Percentiles rank a stretch among this genome's conserved stretches.
These are phyloP conservation scores for Hypoxylon cercidicola DNA, from an alignment of 495 filamentous ascomycete genomes.

Conservation along the genomic window DNA sequence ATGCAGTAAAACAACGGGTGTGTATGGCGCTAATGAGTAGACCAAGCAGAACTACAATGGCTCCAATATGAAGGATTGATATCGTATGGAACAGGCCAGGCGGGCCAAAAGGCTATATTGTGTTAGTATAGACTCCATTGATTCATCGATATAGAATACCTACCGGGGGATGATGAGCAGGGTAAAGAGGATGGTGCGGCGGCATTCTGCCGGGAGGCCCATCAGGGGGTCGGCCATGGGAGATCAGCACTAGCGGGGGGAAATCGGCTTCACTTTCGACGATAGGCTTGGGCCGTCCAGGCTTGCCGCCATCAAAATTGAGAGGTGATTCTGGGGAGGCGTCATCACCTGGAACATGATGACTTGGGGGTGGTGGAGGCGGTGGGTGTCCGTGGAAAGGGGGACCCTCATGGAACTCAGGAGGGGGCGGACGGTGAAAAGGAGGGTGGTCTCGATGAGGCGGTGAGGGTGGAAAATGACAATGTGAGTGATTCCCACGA, in stretches of 20 bases:
- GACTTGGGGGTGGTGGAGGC: neutral
- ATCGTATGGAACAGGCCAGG: constrained; percentile 14
- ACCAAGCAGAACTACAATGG: constrained; percentile 45
- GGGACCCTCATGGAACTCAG: neutral
- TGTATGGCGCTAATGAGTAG: constrained; percentile 49
- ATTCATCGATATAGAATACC: neutral
- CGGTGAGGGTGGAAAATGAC: constrained; percentile 12
- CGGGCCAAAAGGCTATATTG: constrained; percentile 20
- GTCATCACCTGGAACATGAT: constrained; percentile 1
- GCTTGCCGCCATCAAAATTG: constrained; percentile 9
- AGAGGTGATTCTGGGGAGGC: constrained; percentile 7
- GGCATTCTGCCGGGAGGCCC: constrained; percentile 5
- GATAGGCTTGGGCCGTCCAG: constrained; percentile 12
- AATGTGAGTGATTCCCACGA: constrained; percentile 39
- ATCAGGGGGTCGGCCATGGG: constrained; percentile 9
- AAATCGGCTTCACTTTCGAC: constrained; percentile 7
- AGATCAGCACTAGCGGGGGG: constrained; percentile 6
- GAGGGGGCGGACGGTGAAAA: constrained; percentile 17
- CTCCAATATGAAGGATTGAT: constrained; percentile 31
- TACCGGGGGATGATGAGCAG: constrained; percentile 19
- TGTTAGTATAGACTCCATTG: constrained; percentile 6
- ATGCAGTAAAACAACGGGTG: constrained; percentile 44
- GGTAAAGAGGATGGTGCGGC: constrained; percentile 8
- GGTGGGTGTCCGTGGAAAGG: neutral
- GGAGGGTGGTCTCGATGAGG: constrained; percentile 31